phyloP scores from a whole-genome alignment of 2,329 filamentous ascomycete genomes.

The Conoideocrella luteorostrata region DNA sequence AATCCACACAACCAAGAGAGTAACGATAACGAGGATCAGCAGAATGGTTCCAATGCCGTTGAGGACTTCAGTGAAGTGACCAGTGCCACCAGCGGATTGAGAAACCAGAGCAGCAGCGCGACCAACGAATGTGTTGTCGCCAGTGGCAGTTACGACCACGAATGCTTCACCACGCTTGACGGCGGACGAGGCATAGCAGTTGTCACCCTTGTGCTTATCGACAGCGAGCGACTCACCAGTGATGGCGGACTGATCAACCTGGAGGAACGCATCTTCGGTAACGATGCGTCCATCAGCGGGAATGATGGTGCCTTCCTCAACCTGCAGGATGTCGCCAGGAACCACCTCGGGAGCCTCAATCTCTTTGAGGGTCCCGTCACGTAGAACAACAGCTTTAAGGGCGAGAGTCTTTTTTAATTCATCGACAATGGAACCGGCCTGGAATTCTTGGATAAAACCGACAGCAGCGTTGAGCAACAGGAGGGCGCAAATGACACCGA shows the following conservation, averaged over 20 bases:
- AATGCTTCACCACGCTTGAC: conserved; percentile 89
- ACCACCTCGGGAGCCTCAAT: conserved; percentile 79
- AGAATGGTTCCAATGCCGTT: conserved; percentile 80
- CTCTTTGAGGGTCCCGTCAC: conserved; percentile 69
- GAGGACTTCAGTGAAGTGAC: conserved; percentile 87
- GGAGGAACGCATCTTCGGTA: conserved; percentile 75
- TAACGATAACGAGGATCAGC: conserved; percentile 72
- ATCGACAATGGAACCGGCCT: conserved; percentile 84
- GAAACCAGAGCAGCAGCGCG: conserved; percentile 81
- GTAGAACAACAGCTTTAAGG: conserved; percentile 79
- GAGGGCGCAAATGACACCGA: conserved; percentile 81
- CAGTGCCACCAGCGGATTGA: conserved; percentile 64
- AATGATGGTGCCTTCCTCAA: conserved; percentile 87
- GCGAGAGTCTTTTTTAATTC: conserved; percentile 87
- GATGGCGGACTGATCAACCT: conserved; percentile 88
- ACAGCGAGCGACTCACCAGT: conserved; percentile 89
- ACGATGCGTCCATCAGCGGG: conserved; percentile 83
- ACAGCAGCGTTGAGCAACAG: conserved; percentile 79
- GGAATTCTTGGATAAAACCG: conserved; percentile 84
- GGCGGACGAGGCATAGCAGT: conserved; percentile 77
- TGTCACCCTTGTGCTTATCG: conserved; percentile 77
- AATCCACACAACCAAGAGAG: conserved; percentile 77
- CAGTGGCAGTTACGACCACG: conserved; percentile 74
- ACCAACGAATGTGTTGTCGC: conserved; percentile 87
- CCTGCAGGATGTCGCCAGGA: conserved; percentile 81